Conservation (phyloP, 345 rosid species). For the Excoecaria agallocha region DNA sequence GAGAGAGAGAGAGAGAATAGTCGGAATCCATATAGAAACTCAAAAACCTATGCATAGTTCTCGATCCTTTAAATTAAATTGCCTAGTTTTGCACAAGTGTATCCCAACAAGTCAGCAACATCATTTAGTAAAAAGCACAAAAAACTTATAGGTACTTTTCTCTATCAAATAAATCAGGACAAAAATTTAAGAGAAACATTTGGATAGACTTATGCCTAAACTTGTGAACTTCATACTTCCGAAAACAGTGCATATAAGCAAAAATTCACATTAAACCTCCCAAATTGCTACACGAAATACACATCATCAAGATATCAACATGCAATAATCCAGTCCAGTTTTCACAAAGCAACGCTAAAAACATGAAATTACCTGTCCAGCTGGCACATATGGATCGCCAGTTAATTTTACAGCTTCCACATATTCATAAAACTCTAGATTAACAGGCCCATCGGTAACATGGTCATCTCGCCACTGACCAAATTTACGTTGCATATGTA, state of each 20-base stretch:
- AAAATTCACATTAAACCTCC: neutral
- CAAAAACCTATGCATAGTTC: neutral
- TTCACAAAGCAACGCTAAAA: neutral
- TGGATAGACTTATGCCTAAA: neutral
- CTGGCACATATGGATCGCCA: slow-evolving; percentile 93
- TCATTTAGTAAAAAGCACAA: neutral
- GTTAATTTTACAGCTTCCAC: slow-evolving; percentile 87
- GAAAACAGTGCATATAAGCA: neutral
- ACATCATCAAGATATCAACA: neutral
- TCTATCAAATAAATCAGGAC: neutral
- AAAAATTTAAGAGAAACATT: neutral
- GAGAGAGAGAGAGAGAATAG: neutral
- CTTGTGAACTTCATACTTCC: neutral
- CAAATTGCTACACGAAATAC: neutral
- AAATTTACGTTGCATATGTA: slow-evolving; percentile 70
- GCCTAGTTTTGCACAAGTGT: neutral
- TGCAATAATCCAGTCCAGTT: neutral
- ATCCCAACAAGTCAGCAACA: neutral
- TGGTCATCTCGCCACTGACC: slow-evolving; percentile 83
- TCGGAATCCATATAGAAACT: neutral
- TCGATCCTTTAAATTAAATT: neutral
- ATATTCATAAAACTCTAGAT: slow-evolving; percentile 87
- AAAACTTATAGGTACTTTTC: neutral
- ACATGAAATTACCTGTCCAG: slow-evolving; percentile 70
- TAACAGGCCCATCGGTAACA: slow-evolving; percentile 46